A percentile compares a stretch with the other conserved stretches of the same genome.
Conservation (phyloP, 306 rosid genomes). For the Cucurbita ficifolia region DNA sequence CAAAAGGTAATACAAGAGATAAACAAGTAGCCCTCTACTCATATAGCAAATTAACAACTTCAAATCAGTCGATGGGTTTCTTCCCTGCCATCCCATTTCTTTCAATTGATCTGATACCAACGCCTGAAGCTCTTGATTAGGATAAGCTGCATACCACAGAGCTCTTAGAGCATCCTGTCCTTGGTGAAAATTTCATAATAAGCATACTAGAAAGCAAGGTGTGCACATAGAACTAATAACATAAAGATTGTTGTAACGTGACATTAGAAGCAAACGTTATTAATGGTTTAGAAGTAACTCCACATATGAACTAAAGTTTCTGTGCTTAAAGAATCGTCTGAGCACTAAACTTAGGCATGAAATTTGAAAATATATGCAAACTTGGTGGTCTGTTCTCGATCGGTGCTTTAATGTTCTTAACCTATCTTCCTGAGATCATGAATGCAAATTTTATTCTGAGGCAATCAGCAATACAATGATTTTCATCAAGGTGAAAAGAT, state of each 20-base stretch:
- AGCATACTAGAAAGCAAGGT: slow-evolving; percentile 9
- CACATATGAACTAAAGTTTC: background rate
- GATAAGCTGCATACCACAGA: slow-evolving; percentile 68
- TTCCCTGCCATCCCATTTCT: slow-evolving; percentile 98
- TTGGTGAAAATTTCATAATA: slow-evolving; percentile 11
- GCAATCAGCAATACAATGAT: background rate
- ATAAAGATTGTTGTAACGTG: background rate
- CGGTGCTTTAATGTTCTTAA: slow-evolving; percentile 43
- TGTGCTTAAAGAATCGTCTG: background rate
- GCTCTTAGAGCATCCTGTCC: slow-evolving; percentile 72
- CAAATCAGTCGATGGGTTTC: slow-evolving; percentile 92
- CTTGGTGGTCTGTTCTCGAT: slow-evolving; percentile 69
- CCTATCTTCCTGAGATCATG: slow-evolving; percentile 6
- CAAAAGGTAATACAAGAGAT: background rate
- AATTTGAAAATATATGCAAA: slow-evolving; percentile 7
- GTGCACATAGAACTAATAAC: background rate
- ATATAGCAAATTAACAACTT: slow-evolving; percentile 31
- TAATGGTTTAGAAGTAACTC: background rate
- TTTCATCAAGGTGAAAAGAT: background rate
- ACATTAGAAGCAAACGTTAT: background rate
- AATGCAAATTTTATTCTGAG: background rate
- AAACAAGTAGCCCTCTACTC: background rate
- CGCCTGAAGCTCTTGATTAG: slow-evolving; percentile 55
- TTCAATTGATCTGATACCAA: slow-evolving; percentile 93
- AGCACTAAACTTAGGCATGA: background rate